These are phyloP conservation scores for Zostera marina DNA, from an alignment of 116 monocot genomes.

Conservation along the genomic window DNA sequence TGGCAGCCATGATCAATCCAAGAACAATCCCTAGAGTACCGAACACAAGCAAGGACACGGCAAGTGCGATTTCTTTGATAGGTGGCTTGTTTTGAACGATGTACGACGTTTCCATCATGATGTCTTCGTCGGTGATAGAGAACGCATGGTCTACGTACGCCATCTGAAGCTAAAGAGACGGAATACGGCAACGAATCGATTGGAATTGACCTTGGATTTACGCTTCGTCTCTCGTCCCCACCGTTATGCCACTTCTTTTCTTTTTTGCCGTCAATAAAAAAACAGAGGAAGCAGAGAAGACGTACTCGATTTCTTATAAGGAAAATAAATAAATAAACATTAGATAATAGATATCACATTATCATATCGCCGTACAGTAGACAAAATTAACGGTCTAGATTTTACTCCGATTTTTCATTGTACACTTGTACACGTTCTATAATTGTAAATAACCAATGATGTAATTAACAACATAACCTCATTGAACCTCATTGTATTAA, in stretches of 20 bases:
- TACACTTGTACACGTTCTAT: too few relatives aligned
- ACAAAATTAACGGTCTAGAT: too few relatives aligned
- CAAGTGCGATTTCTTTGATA: slow-evolving; percentile 52
- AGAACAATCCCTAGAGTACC: slow-evolving; percentile 32
- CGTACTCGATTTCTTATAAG: too few relatives aligned
- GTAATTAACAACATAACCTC: too few relatives aligned
- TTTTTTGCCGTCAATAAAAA: too few relatives aligned
- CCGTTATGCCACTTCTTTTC: background rate
- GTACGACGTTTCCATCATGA: slow-evolving; percentile 39
- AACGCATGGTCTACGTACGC: slow-evolving; percentile 66
- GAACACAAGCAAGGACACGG: slow-evolving; percentile 40
- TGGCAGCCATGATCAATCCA: slow-evolving; percentile 39
- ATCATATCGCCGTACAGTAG: too few relatives aligned
- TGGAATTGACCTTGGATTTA: background rate
- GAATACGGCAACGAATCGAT: background rate
- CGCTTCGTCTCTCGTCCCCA: background rate
- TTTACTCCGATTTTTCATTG: too few relatives aligned
- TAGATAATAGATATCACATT: too few relatives aligned
- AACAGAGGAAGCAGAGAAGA: too few relatives aligned
- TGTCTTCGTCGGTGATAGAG: slow-evolving; percentile 64
- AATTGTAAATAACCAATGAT: too few relatives aligned
- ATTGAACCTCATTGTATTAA: too few relatives aligned
- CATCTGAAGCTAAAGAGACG: slow-evolving; percentile 8
- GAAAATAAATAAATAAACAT: too few relatives aligned
- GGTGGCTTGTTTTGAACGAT: slow-evolving; percentile 34